phyloP scores from a whole-genome alignment of 176 grass and related monocot species.

The Carex parvula region DNA sequence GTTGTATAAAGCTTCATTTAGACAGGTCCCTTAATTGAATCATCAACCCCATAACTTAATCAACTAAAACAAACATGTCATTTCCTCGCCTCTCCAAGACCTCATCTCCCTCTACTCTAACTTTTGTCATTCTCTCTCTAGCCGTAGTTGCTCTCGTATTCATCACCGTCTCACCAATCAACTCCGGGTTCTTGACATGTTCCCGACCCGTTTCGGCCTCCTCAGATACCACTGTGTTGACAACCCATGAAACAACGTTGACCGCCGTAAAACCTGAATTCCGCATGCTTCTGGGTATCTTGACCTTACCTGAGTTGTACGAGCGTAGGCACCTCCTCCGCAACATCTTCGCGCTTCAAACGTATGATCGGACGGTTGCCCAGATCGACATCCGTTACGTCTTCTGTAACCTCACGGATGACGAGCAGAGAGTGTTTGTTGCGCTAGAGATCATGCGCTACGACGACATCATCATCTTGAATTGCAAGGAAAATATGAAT shows the following conservation, averaged over 20 bases:
- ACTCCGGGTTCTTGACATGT: background rate
- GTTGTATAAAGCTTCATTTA: background rate
- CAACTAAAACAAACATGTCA: background rate
- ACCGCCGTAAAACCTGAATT: conserved; percentile 14
- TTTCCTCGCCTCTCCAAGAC: background rate
- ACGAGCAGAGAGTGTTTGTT: conserved; percentile 44
- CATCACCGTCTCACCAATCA: background rate
- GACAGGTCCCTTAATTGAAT: background rate
- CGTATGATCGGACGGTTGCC: conserved; percentile 14
- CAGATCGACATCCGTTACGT: conserved; percentile 66
- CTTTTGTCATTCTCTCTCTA: background rate
- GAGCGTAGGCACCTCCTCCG: conserved; percentile 64
- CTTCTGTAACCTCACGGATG: conserved; percentile 67
- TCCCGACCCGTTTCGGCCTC: background rate
- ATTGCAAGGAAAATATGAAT: conserved; percentile 82
- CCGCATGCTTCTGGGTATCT: conserved; percentile 22
- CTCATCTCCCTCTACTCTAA: background rate
- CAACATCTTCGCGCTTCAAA: conserved; percentile 48
- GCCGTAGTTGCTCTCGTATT: background rate
- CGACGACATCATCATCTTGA: conserved; percentile 54
- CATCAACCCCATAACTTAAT: background rate
- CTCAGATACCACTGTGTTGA: background rate
- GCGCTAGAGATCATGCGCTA: conserved; percentile 51
- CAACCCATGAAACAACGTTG: background rate
- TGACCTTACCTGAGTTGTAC: conserved; percentile 46